Evolutionary conservation across 2,329 filamentous ascomycete species (phyloP).

Genomic region (Claviceps cyperi): DNA sequence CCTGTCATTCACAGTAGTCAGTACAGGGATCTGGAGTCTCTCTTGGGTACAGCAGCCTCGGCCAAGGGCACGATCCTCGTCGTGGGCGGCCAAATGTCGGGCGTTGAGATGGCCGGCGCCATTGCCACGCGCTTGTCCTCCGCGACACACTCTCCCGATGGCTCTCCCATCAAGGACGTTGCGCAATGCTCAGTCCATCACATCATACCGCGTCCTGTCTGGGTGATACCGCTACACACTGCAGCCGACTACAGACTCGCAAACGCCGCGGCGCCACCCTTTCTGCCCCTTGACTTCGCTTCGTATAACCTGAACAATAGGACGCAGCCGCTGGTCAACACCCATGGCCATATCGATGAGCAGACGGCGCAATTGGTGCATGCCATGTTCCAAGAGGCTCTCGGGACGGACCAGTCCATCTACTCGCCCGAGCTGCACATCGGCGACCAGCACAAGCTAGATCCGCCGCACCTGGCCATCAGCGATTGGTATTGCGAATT

Average conservation of each 20-base stretch:
- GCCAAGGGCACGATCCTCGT: slow-evolving; percentile 50
- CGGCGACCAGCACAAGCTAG: slow-evolving; percentile 22
- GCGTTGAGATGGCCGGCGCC: slow-evolving; percentile 60
- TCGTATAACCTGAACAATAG: slow-evolving; percentile 57
- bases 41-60: slow-evolving; percentile 26
- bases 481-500: slow-evolving; percentile 62
- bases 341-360: slow-evolving; percentile 47
- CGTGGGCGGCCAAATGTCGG: slow-evolving; percentile 72
- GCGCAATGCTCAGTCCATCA: slow-evolving; percentile 50
- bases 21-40: slow-evolving; percentile 39
- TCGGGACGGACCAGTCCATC: slow-evolving; percentile 41
- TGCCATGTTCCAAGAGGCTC: slow-evolving; percentile 28
- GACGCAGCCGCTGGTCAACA: slow-evolving; percentile 43
- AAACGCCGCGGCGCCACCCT: slow-evolving; percentile 37
- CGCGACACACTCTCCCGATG: slow-evolving; percentile 35
- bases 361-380: slow-evolving; percentile 43
- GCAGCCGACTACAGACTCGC: slow-evolving; percentile 29
- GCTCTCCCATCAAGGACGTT: slow-evolving; percentile 24
- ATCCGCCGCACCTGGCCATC: slow-evolving; percentile 53
- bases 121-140: slow-evolving; percentile 60
- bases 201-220: slow-evolving; percentile 53
- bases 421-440: slow-evolving; percentile 30
- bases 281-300: slow-evolving; percentile 58
- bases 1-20: slow-evolving; percentile 54
- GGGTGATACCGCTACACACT: slow-evolving; percentile 51